Evolutionary conservation across 768 basidiomycete species (phyloP).

Genomic region (Suillus clintonianus): DNA sequence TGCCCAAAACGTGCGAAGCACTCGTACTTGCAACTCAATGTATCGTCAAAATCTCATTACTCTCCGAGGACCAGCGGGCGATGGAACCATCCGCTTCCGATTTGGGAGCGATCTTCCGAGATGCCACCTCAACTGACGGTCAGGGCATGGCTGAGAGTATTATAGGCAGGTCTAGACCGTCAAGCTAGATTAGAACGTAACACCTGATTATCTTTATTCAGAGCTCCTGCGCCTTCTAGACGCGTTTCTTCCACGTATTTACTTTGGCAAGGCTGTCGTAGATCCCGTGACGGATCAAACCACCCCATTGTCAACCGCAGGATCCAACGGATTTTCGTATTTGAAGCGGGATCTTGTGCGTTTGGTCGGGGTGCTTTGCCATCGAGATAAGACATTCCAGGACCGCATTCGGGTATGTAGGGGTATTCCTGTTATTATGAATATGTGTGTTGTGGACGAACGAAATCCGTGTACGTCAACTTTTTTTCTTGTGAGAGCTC

Average conservation of each 20-base stretch:
- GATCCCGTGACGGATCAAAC: constrained; percentile 6
- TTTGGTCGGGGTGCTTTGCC: constrained; percentile 75
- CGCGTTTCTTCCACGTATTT: constrained; percentile 80
- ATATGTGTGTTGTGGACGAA: constrained; percentile 88
- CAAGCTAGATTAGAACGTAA: background rate
- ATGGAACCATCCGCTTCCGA: constrained; percentile 8
- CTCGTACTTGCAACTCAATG: constrained; percentile 79
- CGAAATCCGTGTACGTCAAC: constrained; percentile 82
- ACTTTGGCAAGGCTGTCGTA: constrained; percentile 66
- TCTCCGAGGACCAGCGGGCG: constrained; percentile 35
- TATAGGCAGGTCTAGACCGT: constrained; percentile 49
- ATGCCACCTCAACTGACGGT: constrained; percentile 39
- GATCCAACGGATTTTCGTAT: constrained; percentile 70
- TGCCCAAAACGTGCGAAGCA: constrained; percentile 81
- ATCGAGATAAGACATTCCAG: constrained; percentile 65
- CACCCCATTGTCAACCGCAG: constrained; percentile 27
- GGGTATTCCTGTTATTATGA: constrained; percentile 83
- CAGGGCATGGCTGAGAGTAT: constrained; percentile 54
- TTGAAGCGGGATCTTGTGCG: constrained; percentile 91
- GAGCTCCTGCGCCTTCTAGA: constrained; percentile 78
- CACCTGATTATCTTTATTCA: constrained; percentile 29
- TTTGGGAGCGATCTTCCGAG: constrained; percentile 45
- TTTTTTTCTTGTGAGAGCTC: background rate
- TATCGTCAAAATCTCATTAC: constrained; percentile 61
- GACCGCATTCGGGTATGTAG: constrained; percentile 70